phyloP scores from a whole-genome alignment of 495 filamentous ascomycete species.

The Gamarada debralockiae region DNA sequence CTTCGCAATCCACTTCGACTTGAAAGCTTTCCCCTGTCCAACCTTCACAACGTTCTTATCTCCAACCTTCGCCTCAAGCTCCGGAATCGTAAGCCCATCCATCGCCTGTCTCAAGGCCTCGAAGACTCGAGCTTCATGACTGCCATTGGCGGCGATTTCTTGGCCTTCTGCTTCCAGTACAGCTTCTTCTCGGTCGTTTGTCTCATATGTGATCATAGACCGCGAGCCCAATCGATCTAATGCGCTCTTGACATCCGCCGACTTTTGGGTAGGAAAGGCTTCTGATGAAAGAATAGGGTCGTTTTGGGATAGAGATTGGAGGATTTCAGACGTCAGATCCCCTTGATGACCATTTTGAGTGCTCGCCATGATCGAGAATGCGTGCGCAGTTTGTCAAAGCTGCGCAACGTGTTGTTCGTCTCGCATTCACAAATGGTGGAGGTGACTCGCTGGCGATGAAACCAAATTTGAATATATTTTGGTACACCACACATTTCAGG shows the following conservation, averaged over 20 bases:
- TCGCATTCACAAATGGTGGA: background rate
- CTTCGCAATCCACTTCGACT: conserved; percentile 93
- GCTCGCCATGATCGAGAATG: conserved; percentile 15
- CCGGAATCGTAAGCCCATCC: conserved; percentile 74
- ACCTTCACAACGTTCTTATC: conserved; percentile 82
- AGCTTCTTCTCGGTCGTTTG: conserved; percentile 73
- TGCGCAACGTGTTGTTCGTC: background rate
- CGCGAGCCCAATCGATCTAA: conserved; percentile 80
- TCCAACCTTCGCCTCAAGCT: conserved; percentile 63
- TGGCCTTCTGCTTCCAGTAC: conserved; percentile 75
- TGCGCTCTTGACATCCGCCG: conserved; percentile 75
- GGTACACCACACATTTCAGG: no score
- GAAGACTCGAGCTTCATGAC: conserved; percentile 94
- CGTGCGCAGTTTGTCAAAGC: no score
- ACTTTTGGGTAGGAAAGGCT: conserved; percentile 70
- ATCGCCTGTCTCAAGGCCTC: conserved; percentile 73
- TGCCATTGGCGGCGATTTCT: conserved; percentile 75
- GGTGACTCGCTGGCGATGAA: background rate
- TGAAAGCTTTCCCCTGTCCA: conserved; percentile 95
- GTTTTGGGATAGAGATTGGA: conserved; percentile 62
- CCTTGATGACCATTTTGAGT: conserved; percentile 18
- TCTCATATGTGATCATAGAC: conserved; percentile 82
- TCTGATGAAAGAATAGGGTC: conserved; percentile 67
- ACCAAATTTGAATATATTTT: background rate
- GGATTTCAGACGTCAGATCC: conserved; percentile 61